Conservation (phyloP, 768 basidiomycete genomes). For the Crepidotus variabilis region DNA sequence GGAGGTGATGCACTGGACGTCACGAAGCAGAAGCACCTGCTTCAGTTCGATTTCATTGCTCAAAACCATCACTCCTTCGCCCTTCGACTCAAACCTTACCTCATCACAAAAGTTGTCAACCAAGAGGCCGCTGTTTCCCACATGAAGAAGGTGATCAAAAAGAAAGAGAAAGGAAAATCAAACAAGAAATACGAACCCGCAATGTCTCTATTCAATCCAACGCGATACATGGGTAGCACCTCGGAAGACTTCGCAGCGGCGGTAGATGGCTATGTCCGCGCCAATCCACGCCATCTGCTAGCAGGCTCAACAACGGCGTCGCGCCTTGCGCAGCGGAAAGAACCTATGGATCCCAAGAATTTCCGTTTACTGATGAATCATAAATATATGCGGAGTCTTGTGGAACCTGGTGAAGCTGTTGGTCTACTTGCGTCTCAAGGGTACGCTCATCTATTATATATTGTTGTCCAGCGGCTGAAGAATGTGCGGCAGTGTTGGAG, state of each 20-base stretch:
- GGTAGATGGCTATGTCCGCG: slow-evolving; percentile 73
- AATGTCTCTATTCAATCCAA: slow-evolving; percentile 74
- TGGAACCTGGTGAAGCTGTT: slow-evolving; percentile 98
- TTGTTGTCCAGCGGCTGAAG: neutral
- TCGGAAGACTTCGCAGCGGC: slow-evolving; percentile 88
- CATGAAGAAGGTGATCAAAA: slow-evolving; percentile 91
- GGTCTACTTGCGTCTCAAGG: slow-evolving; percentile 96
- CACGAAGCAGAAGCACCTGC: slow-evolving; percentile 93
- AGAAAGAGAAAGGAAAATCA: slow-evolving; percentile 41
- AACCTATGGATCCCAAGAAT: slow-evolving; percentile 43
- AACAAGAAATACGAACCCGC: slow-evolving; percentile 67
- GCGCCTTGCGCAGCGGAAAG: slow-evolving; percentile 39
- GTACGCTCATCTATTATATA: slow-evolving; percentile 34
- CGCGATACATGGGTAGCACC: slow-evolving; percentile 79
- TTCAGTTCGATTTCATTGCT: slow-evolving; percentile 91
- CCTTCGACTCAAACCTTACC: slow-evolving; percentile 62
- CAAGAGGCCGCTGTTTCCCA: slow-evolving; percentile 63
- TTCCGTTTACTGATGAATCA: slow-evolving; percentile 87
- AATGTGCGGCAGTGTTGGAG: slow-evolving; percentile 71
- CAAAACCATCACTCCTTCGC: slow-evolving; percentile 80
- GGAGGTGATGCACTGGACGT: slow-evolving; percentile 97
- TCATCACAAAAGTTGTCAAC: slow-evolving; percentile 55
- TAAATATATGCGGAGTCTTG: slow-evolving; percentile 90
- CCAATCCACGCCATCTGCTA: slow-evolving; percentile 56
- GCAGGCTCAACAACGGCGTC: slow-evolving; percentile 30